phyloP scores from a whole-genome alignment of 768 basidiomycete species.

The Omphalotus guepiniiformis region DNA sequence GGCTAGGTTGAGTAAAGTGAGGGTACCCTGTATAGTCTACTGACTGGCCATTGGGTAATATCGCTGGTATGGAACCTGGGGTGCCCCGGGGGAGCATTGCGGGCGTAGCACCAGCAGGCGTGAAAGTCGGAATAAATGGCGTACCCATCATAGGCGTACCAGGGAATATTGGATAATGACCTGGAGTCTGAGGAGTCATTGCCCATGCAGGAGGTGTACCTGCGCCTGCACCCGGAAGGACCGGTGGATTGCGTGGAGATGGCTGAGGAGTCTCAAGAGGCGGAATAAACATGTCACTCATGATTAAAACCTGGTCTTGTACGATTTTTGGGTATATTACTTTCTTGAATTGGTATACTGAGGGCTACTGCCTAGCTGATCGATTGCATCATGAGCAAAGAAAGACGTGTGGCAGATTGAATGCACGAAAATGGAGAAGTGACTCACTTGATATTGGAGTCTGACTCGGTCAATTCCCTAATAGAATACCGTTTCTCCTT shows the following conservation, averaged over 20 bases:
- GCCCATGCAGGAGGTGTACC: slow-evolving; percentile 2
- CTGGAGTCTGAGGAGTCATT: neutral
- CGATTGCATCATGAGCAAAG: too few species aligned
- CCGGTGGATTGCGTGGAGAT: slow-evolving; percentile 5
- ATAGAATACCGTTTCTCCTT: too few species aligned
- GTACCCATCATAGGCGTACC: slow-evolving; percentile 1
- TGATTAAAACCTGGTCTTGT: too few species aligned
- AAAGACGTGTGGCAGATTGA: too few species aligned
- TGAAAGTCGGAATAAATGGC: neutral
- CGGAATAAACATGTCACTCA: slow-evolving; percentile 9
- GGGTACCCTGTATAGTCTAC: slow-evolving; percentile 4
- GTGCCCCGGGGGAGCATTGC: neutral
- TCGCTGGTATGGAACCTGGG: neutral
- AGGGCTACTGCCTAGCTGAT: too few species aligned
- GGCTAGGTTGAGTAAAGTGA: neutral
- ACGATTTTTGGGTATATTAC: too few species aligned
- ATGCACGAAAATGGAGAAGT: too few species aligned
- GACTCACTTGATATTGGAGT: too few species aligned
- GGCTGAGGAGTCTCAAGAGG: slow-evolving; percentile 7
- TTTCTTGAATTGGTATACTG: too few species aligned
- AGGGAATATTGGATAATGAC: slow-evolving; percentile 6
- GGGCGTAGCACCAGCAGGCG: neutral
- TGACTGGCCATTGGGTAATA: neutral
- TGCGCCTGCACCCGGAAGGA: neutral
- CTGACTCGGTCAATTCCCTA: too few species aligned